Evolutionary conservation across 2,329 filamentous ascomycete species (phyloP).

Genomic region (Aureobasidium sp.): DNA sequence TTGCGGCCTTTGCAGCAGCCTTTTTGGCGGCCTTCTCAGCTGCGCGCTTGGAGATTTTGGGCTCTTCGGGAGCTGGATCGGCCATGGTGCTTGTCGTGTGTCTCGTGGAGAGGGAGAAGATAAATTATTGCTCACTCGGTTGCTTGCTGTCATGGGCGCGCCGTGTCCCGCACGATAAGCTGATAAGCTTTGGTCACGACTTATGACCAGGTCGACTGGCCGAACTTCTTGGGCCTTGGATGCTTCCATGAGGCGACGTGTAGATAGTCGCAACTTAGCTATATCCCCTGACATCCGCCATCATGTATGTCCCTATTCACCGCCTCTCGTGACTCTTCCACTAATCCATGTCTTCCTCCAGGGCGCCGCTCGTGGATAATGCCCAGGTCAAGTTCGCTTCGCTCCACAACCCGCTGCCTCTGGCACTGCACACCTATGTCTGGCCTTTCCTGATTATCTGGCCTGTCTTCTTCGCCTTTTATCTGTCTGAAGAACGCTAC

Average conservation of each 20-base stretch:
- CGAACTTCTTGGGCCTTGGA: not conserved
- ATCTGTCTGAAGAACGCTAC: constrained; percentile 76
- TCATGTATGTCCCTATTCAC: constrained; percentile 7
- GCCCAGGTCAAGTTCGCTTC: constrained; percentile 81
- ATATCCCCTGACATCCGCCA: constrained; percentile 7
- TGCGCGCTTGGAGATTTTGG: constrained; percentile 40
- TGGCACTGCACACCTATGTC: constrained; percentile 77
- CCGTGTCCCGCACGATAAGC: not conserved
- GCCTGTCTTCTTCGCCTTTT: constrained; percentile 85
- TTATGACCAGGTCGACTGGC: not conserved
- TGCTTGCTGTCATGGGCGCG: not conserved
- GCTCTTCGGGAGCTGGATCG: constrained; percentile 23
- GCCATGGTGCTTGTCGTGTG: constrained; percentile 22
- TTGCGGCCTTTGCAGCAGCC: constrained; percentile 39
- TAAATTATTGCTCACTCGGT: constrained; percentile 1
- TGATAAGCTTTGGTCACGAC: not conserved
- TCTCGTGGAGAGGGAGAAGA: not conserved
- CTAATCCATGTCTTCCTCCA: constrained; percentile 13
- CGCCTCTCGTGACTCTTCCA: not conserved
- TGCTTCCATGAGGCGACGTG: constrained; percentile 8
- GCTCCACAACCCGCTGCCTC: constrained; percentile 77
- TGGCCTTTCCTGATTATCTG: constrained; percentile 91
- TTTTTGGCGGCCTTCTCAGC: constrained; percentile 45
- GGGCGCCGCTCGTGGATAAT: constrained; percentile 81
- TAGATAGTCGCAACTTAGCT: not conserved